Conservation (phyloP, 768 basidiomycete species). For the Sarcodon sp. region DNA sequence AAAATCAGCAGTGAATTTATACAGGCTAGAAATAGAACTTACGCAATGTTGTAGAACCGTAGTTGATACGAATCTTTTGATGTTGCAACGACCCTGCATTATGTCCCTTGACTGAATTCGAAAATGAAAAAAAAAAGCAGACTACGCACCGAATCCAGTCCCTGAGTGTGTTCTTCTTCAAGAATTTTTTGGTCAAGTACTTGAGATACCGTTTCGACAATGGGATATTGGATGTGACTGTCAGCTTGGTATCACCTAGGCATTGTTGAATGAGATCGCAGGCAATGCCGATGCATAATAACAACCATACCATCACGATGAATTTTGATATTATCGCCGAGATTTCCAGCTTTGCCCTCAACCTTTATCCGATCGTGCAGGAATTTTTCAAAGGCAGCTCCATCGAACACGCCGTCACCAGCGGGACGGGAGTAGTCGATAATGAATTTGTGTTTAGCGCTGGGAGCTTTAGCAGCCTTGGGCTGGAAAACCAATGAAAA, state of each 20-base stretch:
- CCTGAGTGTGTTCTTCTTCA: conserved; percentile 93
- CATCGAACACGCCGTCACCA: conserved; percentile 45
- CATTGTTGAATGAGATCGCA: neutral
- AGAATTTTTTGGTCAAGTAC: conserved; percentile 98
- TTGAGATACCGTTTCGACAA: conserved; percentile 98
- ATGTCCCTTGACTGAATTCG: conserved; percentile 1
- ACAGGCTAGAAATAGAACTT: conserved; percentile 17
- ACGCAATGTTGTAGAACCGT: conserved; percentile 91
- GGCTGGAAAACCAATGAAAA: conserved; percentile 30
- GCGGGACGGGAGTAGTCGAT: conserved; percentile 84
- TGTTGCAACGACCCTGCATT: conserved; percentile 72
- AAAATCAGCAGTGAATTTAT: conserved; percentile 4
- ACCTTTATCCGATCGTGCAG: conserved; percentile 92
- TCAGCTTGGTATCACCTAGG: conserved; percentile 69
- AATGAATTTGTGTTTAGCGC: conserved; percentile 65
- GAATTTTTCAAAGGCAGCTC: conserved; percentile 71
- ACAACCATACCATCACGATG: conserved; percentile 62
- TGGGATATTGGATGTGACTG: conserved; percentile 73
- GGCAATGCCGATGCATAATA: neutral
- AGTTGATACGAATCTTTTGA: conserved; percentile 91
- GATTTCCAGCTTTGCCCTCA: conserved; percentile 83
- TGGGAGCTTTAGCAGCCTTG: conserved; percentile 40
- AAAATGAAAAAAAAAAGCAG: conserved; percentile 1
- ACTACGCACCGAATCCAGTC: conserved; percentile 82
- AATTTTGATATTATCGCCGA: conserved; percentile 84